Percentiles rank a stretch among this genome's conserved stretches.
Evolutionary conservation across 345 rosid genomes (phyloP).

Genomic region (Toxicodendron radicans): DNA sequence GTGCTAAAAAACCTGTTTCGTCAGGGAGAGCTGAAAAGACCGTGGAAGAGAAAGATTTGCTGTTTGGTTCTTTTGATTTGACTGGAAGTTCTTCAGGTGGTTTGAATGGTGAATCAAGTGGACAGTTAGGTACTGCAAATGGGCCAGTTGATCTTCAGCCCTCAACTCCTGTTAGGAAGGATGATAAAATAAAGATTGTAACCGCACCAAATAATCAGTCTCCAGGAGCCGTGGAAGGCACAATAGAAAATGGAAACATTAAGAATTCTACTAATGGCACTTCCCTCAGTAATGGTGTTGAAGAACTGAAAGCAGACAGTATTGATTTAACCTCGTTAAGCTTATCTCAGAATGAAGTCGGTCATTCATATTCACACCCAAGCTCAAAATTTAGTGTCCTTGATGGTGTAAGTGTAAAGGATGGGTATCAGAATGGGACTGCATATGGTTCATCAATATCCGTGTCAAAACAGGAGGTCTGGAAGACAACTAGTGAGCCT

Average conservation of each 20-base stretch:
- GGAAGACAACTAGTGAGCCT: constrained; percentile 38
- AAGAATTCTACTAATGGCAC: constrained; percentile 24
- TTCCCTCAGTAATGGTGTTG: constrained; percentile 47
- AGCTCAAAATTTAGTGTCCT: constrained; percentile 52
- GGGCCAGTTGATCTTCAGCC: constrained; percentile 39
- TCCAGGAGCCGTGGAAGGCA: constrained; percentile 22
- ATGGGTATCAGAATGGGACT: constrained; percentile 22
- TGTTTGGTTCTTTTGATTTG: constrained; percentile 52
- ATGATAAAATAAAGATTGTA: constrained; percentile 22
- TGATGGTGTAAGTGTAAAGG: constrained; percentile 34
- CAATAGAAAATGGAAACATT: constrained; percentile 47
- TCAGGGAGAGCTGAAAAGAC: constrained; percentile 43
- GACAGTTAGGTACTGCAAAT: constrained; percentile 28
- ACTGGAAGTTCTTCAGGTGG: constrained; percentile 39
- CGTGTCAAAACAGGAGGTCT: constrained; percentile 29
- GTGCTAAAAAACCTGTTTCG: constrained; percentile 41
- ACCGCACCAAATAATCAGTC: constrained; percentile 25
- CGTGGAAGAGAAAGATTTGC: constrained; percentile 39
- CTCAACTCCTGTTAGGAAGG: constrained; percentile 30
- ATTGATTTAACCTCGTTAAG: constrained; percentile 30
- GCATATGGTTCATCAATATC: constrained; percentile 28
- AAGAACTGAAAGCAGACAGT: constrained; percentile 32
- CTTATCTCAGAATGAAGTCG: constrained; percentile 42
- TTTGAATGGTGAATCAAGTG: constrained; percentile 35
- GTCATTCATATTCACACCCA: constrained; percentile 33